Conservation (phyloP, 2,329 filamentous ascomycete species). For the Neospermospora avenae region DNA sequence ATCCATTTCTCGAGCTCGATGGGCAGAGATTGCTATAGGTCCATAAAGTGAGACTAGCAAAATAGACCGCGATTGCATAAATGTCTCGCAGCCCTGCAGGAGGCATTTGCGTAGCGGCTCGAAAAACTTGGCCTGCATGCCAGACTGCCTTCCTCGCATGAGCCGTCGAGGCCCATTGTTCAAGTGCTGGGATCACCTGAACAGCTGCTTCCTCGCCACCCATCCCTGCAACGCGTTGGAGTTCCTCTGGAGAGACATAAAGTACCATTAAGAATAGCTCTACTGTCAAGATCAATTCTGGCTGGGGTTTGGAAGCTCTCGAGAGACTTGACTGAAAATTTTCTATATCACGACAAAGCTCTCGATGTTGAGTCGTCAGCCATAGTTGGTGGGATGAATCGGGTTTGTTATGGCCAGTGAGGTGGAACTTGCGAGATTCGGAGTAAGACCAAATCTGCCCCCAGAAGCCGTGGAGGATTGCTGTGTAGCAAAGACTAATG, state of each 20-base stretch:
- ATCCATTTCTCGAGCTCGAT: not conserved
- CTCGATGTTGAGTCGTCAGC: constrained; percentile 15
- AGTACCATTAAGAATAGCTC: constrained; percentile 21
- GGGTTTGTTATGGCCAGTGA: not conserved
- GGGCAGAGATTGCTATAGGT: constrained; percentile 48
- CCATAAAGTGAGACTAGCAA: constrained; percentile 67
- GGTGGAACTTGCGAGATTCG: constrained; percentile 10
- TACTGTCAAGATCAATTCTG: constrained; percentile 1
- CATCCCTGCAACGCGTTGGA: constrained; percentile 22
- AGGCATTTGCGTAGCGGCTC: constrained; percentile 42
- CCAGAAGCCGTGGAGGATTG: constrained; percentile 17
- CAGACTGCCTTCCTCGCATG: constrained; percentile 16
- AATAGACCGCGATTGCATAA: constrained; percentile 65
- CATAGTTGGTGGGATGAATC: constrained; percentile 16
- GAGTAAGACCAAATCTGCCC: constrained; percentile 16
- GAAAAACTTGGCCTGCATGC: constrained; percentile 25
- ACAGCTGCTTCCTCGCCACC: constrained; percentile 20
- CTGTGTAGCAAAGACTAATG: constrained; percentile 8
- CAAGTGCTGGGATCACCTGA: not conserved
- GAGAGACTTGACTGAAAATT: constrained; percentile 10
- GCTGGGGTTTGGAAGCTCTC: not conserved
- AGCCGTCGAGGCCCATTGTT: constrained; percentile 7
- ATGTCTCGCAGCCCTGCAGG: constrained; percentile 58
- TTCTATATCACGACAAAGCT: constrained; percentile 7
- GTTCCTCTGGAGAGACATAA: constrained; percentile 16